phyloP scores from a whole-genome alignment of 176 grass and related monocot genomes.

The Oropetium thomaeum region DNA sequence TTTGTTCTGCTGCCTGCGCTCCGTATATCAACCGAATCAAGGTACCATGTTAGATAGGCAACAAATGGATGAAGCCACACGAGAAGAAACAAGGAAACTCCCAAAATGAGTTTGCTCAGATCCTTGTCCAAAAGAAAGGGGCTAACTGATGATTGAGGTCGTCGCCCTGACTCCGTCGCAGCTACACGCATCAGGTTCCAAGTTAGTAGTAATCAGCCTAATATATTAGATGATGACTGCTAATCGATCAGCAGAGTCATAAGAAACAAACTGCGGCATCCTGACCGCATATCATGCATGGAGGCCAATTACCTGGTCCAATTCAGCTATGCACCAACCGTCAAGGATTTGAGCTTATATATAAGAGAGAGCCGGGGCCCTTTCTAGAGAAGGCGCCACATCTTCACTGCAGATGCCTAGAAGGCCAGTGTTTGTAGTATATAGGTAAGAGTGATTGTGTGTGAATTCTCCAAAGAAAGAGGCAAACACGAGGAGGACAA shows the following conservation, averaged over 20 bases:
- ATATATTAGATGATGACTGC: not conserved
- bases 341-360: not conserved
- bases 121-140: not conserved
- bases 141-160: not conserved
- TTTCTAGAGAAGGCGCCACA: slow-evolving; percentile 22
- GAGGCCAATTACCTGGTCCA: not conserved
- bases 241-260: not conserved
- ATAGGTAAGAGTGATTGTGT: not conserved
- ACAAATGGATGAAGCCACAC: not conserved
- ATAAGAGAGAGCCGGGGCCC: not conserved
- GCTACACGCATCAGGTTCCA: not conserved
- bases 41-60: not conserved
- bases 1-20: slow-evolving; percentile 18
- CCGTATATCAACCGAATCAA: not conserved
- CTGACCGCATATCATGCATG: not conserved
- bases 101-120: not conserved
- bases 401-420: not conserved
- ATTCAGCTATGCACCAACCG: not conserved
- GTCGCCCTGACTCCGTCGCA: slow-evolving; percentile 15
- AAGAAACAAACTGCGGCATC: not conserved
- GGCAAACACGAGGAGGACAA: slow-evolving; percentile 35
- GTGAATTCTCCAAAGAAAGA: slow-evolving; percentile 55
- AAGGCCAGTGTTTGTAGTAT: not conserved
- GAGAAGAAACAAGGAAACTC: not conserved
- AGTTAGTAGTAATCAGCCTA: not conserved